Evolutionary conservation across 495 filamentous ascomycete species (phyloP), one percentile per base, ranked within the genome.

Genomic region (Halenospora varia): DNA sequence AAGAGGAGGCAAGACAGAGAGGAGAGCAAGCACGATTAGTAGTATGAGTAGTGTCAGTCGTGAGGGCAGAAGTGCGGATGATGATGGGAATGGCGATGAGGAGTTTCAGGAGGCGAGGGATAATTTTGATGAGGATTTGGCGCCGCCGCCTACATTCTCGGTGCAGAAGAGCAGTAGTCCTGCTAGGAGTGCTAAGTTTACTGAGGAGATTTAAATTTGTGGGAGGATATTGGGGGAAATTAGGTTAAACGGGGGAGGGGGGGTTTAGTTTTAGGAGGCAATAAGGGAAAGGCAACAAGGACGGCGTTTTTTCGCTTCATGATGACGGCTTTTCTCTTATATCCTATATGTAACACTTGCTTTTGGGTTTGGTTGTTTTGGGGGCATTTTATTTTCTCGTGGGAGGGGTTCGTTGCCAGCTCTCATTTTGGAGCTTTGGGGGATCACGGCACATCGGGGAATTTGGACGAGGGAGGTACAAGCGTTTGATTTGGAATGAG

Each of bases 111-210:
- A 71, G 48, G 69, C 77, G 26, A 70, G 73, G 25, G 73, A 82
- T 51, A 76, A 70, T 57, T 81, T 78, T 39, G 63, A 71, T 42
- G 75, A 76, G n/a, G 78, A 77, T 51, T 55, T 62, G 10, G 57
- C 57, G 20, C 55, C 59, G 6, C 62, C 59, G 3, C 59, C 62
- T 0, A 59, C 51, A 10, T 56, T 65, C 35, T 41, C 61, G 10
- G 60, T 51, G 0, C 57, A 51, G 29, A 67, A 71, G 40, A 50
- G 55, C 39, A 63, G 58, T 23, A 62, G 54, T 25, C 67, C 66
- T 20, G 62, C 46, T 3, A 59, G 70, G 26, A 62, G 58, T 10
- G 47, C 64, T 10, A 71, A 57, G 44, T 72, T 72, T 55, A 62
- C 54, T 6, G 70, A 72, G 53, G 65, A 65, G 40, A 63, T 72